Evolutionary conservation across 106 monocot genomes (phyloP), one percentile per base, ranked within the genome.

Genomic region (Dendrobium officinale): DNA sequence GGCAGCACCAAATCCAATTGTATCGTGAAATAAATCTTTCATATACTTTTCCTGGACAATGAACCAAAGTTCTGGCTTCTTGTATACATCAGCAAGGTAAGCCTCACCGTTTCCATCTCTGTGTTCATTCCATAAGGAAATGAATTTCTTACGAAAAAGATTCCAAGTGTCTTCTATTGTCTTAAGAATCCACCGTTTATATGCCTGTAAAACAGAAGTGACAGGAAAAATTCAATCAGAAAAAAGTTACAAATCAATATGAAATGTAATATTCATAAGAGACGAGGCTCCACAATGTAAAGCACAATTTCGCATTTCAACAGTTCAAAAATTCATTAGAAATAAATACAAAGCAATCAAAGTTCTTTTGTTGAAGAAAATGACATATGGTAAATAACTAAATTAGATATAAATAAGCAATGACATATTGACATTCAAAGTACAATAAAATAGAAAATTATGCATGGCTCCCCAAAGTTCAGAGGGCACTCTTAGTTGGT

Each of bases 1-100:
- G 33, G 95, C 93, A 75, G 95, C 87, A 61, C 90, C 95, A 85
- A 99, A 99, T 74, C 98, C 95, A 79, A 99, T 88, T 77, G 89
- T 29, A 75, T 99, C 95, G 82, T 95, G 95, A 81, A 99, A 90
- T 72, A 99, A 87, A 81, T 87, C 86, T 77, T 78, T 75, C 84
- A 93, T 87, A 84, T 93, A 99, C 43, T 87, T 91, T 61, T 87
- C 84, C 86, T 95, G 98, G 42, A 81, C 93, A 77, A 83, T 82
- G 4, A 77, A 4, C 66, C 72, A 81, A 79, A 99, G 83, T 31
- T 91, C 83, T 72, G 89, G 75, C 0, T 75, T 88, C 55, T 90
- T 87, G 73, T 93, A 99, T 84, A 99, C 84, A 72, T 76, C 76
- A 16, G 40, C 29, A 73, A 82, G 92, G 84, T 95, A 99, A 54